These are phyloP conservation scores for Blastobotrys parvus DNA, from an alignment of 805 yeast species.

Conservation along the genomic window DNA sequence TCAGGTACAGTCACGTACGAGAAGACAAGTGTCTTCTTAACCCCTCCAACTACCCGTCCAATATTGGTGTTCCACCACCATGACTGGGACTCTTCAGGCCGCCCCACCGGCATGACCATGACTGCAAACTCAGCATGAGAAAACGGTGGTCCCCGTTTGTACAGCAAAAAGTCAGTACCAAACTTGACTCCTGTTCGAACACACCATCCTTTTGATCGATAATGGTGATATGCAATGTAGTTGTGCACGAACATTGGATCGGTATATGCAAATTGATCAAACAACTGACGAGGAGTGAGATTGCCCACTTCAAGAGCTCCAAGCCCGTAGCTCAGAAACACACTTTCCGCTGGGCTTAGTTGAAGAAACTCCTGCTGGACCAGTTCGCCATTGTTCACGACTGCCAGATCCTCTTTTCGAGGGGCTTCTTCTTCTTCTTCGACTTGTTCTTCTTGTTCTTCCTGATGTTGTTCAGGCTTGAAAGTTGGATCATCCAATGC, in stretches of 20 bases:
- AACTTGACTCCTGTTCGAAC: slow-evolving; percentile 86
- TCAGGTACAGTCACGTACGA: slow-evolving; percentile 54
- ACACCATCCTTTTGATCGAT: slow-evolving; percentile 89
- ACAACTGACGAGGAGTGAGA: slow-evolving; percentile 26
- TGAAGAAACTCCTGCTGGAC: slow-evolving; percentile 41
- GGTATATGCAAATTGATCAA: slow-evolving; percentile 2
- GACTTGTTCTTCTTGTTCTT: background rate
- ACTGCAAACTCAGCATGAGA: slow-evolving; percentile 87
- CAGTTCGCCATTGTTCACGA: slow-evolving; percentile 24
- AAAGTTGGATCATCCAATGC: slow-evolving; percentile 18
- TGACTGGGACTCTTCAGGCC: slow-evolving; percentile 26
- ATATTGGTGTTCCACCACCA: slow-evolving; percentile 61
- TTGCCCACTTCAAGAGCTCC: slow-evolving; percentile 36
- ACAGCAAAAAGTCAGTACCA: slow-evolving; percentile 77
- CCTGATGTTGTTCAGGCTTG: background rate
- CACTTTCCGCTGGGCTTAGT: slow-evolving; percentile 64
- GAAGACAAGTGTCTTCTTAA: slow-evolving; percentile 66
- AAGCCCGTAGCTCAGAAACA: slow-evolving; percentile 57
- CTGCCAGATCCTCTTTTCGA: slow-evolving; percentile 33
- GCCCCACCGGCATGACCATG: slow-evolving; percentile 36
- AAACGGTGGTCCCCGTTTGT: slow-evolving; percentile 90
- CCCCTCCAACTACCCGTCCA: slow-evolving; percentile 80
- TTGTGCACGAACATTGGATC: slow-evolving; percentile 39
- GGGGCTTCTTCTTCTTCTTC: background rate
- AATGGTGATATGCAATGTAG: slow-evolving; percentile 78